Percentiles rank a stretch among this genome's conserved stretches.
These are phyloP conservation scores for Ganoderma leucocontextum DNA, from an alignment of 1,284 basidiomycete species.

Conservation along the genomic window DNA sequence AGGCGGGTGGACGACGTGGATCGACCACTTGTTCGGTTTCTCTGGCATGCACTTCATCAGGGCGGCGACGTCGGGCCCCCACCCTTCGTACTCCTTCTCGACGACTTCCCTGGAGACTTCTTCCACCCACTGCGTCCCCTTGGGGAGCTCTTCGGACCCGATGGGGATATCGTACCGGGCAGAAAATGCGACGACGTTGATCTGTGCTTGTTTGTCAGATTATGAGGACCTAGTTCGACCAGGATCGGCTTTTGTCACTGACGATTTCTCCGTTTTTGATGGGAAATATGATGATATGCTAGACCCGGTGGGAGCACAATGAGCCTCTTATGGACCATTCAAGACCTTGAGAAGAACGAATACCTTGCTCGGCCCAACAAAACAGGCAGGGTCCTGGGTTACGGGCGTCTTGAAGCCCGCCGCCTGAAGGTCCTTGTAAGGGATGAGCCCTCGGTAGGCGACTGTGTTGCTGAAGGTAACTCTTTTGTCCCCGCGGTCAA, in stretches of 20 bases:
- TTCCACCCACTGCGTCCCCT: conserved; percentile 55
- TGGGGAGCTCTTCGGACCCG: conserved; percentile 47
- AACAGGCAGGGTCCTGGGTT: conserved; percentile 44
- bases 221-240: not conserved
- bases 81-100: conserved; percentile 54
- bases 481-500: conserved; percentile 29
- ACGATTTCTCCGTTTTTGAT: conserved; percentile 54
- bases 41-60: conserved; percentile 55
- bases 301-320: not conserved
- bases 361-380: conserved; percentile 54
- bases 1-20: conserved; percentile 61
- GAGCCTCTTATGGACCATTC: not conserved
- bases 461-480: conserved; percentile 54
- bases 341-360: conserved; percentile 7
- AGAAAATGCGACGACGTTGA: conserved; percentile 63
- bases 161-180: conserved; percentile 49
- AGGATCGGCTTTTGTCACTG: conserved; percentile 19
- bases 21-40: conserved; percentile 64
- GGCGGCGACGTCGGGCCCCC: conserved; percentile 54
- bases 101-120: conserved; percentile 53
- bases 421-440: conserved; percentile 46
- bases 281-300: conserved; percentile 68
- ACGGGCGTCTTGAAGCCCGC: conserved; percentile 54
- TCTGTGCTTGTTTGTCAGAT: conserved; percentile 38
- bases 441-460: conserved; percentile 57